Evolutionary conservation across 179 eudicot species (phyloP).

Genomic region (Spinacia oleracea): DNA sequence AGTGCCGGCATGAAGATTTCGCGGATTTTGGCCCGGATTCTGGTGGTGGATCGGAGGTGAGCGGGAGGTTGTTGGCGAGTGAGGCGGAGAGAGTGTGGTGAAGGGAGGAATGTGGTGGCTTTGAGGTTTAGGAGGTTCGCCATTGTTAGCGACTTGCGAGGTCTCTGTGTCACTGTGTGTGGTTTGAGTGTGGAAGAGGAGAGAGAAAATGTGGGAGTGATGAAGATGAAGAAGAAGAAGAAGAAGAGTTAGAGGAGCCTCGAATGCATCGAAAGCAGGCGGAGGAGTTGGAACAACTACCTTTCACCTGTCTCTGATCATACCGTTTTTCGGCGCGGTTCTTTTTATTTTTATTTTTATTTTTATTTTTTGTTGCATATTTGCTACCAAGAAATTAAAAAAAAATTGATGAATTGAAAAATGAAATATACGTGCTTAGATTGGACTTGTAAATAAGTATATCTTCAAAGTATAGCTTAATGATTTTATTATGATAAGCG

Average conservation of each 20-base stretch:
- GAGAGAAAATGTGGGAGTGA: neutral
- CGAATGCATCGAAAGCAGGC: conserved; percentile 62
- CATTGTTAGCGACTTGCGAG: conserved; percentile 35
- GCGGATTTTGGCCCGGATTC: conserved; percentile 54
- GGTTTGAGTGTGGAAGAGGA: neutral
- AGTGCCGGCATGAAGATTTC: conserved; percentile 96
- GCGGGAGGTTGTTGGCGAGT: neutral
- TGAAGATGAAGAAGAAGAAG: too few relatives aligned
- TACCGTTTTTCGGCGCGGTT: neutral
- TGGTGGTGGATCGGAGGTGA: conserved; percentile 24
- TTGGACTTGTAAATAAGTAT: too few relatives aligned
- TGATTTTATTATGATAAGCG: too few relatives aligned
- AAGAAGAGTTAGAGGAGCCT: conserved; percentile 28
- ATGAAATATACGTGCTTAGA: too few relatives aligned
- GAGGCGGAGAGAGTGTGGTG: conserved; percentile 34
- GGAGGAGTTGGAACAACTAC: conserved; percentile 42
- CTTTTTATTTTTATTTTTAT: neutral
- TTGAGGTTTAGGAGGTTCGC: conserved; percentile 53
- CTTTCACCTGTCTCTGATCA: neutral
- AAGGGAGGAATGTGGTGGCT: conserved; percentile 47
- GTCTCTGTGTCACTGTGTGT: neutral
- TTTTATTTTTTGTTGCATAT: too few relatives aligned
- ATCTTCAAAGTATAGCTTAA: too few relatives aligned
- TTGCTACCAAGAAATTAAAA: too few relatives aligned
- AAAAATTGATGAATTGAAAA: too few relatives aligned